Evolutionary conservation across 768 basidiomycete species (phyloP).

Genomic region (Auricularia cornea): DNA sequence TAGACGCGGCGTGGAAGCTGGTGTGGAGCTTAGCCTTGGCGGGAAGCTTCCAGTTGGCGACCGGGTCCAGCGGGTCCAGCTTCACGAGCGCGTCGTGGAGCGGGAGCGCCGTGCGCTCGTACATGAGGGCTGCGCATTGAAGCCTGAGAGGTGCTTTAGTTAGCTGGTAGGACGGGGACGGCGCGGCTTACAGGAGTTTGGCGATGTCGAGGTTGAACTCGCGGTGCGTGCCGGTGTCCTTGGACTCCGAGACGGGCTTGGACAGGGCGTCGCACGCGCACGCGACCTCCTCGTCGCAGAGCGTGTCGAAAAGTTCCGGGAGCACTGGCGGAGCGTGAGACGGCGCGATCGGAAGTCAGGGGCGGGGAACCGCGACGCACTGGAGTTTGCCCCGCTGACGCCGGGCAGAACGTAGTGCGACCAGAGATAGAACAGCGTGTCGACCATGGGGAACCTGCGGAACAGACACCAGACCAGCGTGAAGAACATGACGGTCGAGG

Average conservation of each 20-base stretch:
- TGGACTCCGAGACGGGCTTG: conserved; percentile 7
- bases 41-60: no score
- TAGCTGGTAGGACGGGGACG: background rate
- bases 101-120: conserved; percentile 14
- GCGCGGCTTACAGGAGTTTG: conserved; percentile 9
- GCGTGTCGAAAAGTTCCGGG: conserved; percentile 12
- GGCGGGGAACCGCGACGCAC: background rate
- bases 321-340: conserved; percentile 2
- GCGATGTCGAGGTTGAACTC: conserved; percentile 15
- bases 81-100: conserved; percentile 6
- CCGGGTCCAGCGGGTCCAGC: no score
- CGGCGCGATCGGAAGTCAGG: conserved; percentile 2
- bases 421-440: conserved; percentile 7
- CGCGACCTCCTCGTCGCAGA: conserved; percentile 9
- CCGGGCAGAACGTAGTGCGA: conserved; percentile 9
- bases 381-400: conserved; percentile 9
- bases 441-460: conserved; percentile 9
- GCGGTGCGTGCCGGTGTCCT: conserved; percentile 9
- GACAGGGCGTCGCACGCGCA: conserved; percentile 9
- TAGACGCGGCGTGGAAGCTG: no score
- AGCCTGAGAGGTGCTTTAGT: conserved; percentile 1
- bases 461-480: conserved; percentile 12
- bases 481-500: conserved; percentile 11
- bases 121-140: conserved; percentile 16
- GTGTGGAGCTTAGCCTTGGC: no score